Percentiles rank a stretch among this genome's conserved stretches.
Conservation (phyloP, 2,329 filamentous ascomycete species). For the Pestalotiopsis sp. region DNA sequence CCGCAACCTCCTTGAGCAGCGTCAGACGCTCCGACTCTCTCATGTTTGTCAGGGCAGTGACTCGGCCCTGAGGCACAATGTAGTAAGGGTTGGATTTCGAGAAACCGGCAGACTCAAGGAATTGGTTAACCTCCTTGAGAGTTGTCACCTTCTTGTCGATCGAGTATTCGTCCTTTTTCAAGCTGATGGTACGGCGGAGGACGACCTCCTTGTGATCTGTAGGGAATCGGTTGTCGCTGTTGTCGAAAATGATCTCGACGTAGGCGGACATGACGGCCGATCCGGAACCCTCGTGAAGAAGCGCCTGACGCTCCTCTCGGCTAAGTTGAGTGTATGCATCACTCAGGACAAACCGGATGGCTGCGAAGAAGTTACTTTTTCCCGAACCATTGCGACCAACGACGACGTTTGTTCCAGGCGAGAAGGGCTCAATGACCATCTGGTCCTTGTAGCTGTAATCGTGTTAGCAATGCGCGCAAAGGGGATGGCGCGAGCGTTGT, state of each 20-base stretch:
- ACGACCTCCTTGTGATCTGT: constrained; percentile 90
- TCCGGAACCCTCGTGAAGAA: constrained; percentile 97
- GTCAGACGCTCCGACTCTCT: constrained; percentile 91
- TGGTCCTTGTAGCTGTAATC: constrained; percentile 92
- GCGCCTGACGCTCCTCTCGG: constrained; percentile 90
- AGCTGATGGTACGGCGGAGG: constrained; percentile 88
- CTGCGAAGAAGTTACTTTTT: constrained; percentile 99
- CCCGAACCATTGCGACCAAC: constrained; percentile 98
- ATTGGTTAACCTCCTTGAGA: constrained; percentile 90
- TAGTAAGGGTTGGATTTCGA: constrained; percentile 98
- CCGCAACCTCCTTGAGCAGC: constrained; percentile 95
- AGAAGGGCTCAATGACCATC: constrained; percentile 97
- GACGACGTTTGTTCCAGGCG: constrained; percentile 95
- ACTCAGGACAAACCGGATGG: constrained; percentile 96
- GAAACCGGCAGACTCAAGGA: constrained; percentile 94
- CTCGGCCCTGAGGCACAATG: constrained; percentile 95
- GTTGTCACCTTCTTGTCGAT: constrained; percentile 96
- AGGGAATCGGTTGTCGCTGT: constrained; percentile 92
- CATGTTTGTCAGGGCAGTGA: constrained; percentile 97
- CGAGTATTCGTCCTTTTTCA: constrained; percentile 98
- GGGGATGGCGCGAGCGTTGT: constrained; percentile 18
- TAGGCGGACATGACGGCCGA: constrained; percentile 99
- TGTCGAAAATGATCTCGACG: constrained; percentile 98
- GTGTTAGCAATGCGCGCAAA: constrained; percentile 23
- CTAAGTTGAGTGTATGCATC: constrained; percentile 97